Conservation (phyloP, 805 yeast genomes). For the Lachancea mirantina region DNA sequence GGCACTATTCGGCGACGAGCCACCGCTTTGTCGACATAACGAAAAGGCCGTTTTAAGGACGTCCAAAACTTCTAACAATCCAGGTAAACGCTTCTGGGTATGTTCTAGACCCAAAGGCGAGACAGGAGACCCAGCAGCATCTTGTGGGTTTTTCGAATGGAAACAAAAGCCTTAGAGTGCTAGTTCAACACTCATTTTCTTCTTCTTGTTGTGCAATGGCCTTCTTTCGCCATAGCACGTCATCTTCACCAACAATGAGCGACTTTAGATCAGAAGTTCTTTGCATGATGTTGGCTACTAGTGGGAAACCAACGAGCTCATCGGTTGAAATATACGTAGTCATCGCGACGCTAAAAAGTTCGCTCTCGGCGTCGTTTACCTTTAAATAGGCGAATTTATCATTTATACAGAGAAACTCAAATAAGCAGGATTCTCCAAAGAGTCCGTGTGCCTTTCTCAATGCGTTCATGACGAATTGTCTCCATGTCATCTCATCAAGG, state of each 20-base stretch:
- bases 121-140: constrained; percentile 25
- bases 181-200: constrained; percentile 7
- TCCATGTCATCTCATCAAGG: constrained; percentile 36
- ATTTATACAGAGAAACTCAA: constrained; percentile 24
- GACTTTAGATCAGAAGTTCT: constrained; percentile 17
- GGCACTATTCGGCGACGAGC: too few species aligned
- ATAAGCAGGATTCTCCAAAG: constrained; percentile 35
- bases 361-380: constrained; percentile 27
- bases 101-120: constrained; percentile 37
- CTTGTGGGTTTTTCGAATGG: constrained; percentile 55
- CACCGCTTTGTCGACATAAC: constrained; percentile 44
- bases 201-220: constrained; percentile 17
- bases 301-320: constrained; percentile 23
- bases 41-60: constrained; percentile 41
- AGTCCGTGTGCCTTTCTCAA: constrained; percentile 34
- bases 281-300: constrained; percentile 19
- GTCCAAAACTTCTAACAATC: constrained; percentile 37
- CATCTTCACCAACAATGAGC: constrained; percentile 24
- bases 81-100: constrained; percentile 50
- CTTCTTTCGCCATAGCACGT: constrained; percentile 22
- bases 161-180: constrained; percentile 2
- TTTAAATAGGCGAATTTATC: constrained; percentile 21
- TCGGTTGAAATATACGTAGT: constrained; percentile 29
- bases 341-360: constrained; percentile 26
- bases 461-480: constrained; percentile 31